Conservation (phyloP, 2,329 filamentous ascomycete genomes). For the Penicillium polonicum region DNA sequence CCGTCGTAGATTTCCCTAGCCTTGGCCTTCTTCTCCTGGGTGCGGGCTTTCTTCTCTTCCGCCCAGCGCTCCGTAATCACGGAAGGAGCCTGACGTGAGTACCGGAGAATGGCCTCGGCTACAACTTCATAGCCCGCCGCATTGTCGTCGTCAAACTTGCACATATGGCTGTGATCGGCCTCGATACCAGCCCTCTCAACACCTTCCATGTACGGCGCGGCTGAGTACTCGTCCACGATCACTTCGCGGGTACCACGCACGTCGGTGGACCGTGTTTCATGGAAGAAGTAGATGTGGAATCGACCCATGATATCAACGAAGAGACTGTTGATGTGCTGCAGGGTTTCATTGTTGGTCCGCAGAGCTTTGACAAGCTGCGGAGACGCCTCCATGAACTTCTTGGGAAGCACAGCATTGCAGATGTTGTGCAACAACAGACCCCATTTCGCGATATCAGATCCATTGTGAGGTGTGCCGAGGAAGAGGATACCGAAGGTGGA, state of each 20-base stretch:
- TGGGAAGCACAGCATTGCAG: conserved; percentile 63
- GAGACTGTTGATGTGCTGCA: conserved; percentile 70
- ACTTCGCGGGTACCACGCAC: conserved; percentile 62
- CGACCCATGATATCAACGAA: conserved; percentile 70
- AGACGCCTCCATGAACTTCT: conserved; percentile 65
- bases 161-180: conserved; percentile 69
- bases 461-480: conserved; percentile 72
- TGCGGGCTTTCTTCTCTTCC: conserved; percentile 51
- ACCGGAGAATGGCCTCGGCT: conserved; percentile 48
- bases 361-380: conserved; percentile 67
- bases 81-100: conserved; percentile 53
- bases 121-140: conserved; percentile 64
- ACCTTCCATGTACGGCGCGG: conserved; percentile 66
- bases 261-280: conserved; percentile 71
- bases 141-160: conserved; percentile 64
- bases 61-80: conserved; percentile 60
- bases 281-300: conserved; percentile 73
- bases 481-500: conserved; percentile 76
- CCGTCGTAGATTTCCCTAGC: conserved; percentile 40
- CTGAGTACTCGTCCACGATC: conserved; percentile 69
- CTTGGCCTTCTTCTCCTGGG: conserved; percentile 37
- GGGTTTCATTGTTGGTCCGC: conserved; percentile 70
- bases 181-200: conserved; percentile 74
- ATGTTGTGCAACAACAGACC: conserved; percentile 66
- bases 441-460: conserved; percentile 68